Percentiles rank a stretch among this genome's conserved stretches.
Conservation (phyloP, 2,329 filamentous ascomycete species). For the Allantophomopsis cytisporea region DNA sequence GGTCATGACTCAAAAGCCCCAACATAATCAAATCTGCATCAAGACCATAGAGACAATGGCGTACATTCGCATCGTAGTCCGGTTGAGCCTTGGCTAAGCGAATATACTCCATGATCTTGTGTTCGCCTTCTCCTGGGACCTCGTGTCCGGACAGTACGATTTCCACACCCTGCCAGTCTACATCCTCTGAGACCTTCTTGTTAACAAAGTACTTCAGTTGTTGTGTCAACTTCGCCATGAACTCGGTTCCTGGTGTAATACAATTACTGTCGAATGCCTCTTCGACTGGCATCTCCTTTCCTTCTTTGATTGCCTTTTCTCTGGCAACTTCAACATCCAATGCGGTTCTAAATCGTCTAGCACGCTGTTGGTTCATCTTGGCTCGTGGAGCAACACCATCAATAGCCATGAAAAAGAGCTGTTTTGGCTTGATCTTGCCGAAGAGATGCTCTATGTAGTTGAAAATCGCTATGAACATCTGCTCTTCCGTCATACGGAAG, state of each 20-base stretch:
- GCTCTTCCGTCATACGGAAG: constrained; percentile 88
- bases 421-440: constrained; percentile 95
- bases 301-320: constrained; percentile 83
- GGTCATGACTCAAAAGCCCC: constrained; percentile 90
- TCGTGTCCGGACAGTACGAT: constrained; percentile 95
- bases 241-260: constrained; percentile 92
- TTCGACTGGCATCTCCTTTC: constrained; percentile 86
- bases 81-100: constrained; percentile 92
- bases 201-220: constrained; percentile 98
- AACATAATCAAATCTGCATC: constrained; percentile 99
- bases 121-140: constrained; percentile 93
- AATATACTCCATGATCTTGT: constrained; percentile 99
- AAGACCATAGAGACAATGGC: constrained; percentile 92
- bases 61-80: constrained; percentile 81
- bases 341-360: constrained; percentile 87
- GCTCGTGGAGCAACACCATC: constrained; percentile 94
- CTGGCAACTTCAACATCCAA: constrained; percentile 80
- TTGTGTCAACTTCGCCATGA: constrained; percentile 91
- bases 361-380: constrained; percentile 99
- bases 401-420: constrained; percentile 99
- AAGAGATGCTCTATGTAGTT: constrained; percentile 99
- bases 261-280: constrained; percentile 98
- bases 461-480: constrained; percentile 99
- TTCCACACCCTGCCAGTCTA: constrained; percentile 94
- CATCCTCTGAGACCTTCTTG: constrained; percentile 95